These are phyloP conservation scores for Thelonectria rubi DNA, from an alignment of 2,329 filamentous ascomycete species.

Conservation along the genomic window DNA sequence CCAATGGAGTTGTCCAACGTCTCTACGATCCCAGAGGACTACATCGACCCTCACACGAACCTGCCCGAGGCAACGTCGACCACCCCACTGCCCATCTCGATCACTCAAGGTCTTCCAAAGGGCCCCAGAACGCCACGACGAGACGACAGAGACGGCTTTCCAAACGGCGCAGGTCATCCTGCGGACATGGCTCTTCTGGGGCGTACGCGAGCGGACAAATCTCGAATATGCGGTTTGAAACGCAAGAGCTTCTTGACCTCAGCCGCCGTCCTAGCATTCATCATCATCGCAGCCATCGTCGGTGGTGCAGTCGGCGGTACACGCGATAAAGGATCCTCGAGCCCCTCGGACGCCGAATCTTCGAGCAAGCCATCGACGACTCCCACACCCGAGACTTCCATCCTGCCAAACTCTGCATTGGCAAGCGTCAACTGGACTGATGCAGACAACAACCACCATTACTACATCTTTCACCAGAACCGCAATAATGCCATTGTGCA, in stretches of 20 bases:
- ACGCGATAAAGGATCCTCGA: not conserved
- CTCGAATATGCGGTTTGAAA: constrained; percentile 15
- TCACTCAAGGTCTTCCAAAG: too few relatives aligned
- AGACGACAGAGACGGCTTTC: too few relatives aligned
- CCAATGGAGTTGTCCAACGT: too few relatives aligned
- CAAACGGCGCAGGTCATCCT: too few relatives aligned
- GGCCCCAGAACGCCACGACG: too few relatives aligned
- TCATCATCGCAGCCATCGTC: constrained; percentile 13
- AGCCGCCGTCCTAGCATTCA: not conserved
- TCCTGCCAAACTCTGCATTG: constrained; percentile 1
- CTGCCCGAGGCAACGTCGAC: too few relatives aligned
- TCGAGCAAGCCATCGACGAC: not conserved
- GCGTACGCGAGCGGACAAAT: not conserved
- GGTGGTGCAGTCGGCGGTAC: constrained; percentile 16
- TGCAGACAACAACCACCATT: constrained; percentile 1
- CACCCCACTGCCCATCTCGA: too few relatives aligned
- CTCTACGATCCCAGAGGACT: too few relatives aligned
- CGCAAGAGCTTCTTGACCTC: constrained; percentile 3
- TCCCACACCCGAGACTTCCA: not conserved
- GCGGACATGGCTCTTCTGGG: too few relatives aligned
- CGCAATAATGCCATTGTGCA: not conserved
- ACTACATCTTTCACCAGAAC: constrained; percentile 16
- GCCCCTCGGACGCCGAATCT: not conserved
- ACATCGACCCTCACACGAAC: too few relatives aligned
- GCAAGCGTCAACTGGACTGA: constrained; percentile 20